Evolutionary conservation across 345 rosid species (phyloP), one percentile per base, ranked within the genome.

Genomic region (Populus deltoides): DNA sequence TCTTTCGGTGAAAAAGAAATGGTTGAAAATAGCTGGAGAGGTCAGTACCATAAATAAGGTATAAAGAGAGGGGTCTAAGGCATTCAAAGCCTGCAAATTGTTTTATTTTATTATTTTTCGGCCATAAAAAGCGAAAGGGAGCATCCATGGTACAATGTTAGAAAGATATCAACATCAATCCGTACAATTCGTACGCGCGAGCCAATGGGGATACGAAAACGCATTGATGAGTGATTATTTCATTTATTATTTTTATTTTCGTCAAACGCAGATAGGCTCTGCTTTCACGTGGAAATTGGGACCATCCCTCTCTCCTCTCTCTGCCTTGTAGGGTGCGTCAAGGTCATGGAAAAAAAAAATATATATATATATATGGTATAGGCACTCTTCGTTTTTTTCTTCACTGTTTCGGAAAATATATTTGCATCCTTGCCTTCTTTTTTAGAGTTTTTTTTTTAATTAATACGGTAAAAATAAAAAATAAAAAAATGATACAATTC

Each of bases 191-290:
- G 88, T 88, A 85, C n/a, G 1, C 36, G 2, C 0, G 17, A 70
- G 77, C 91, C 92, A 90, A 89, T 88, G 51, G 80, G 81, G 77
- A 36, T 29, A 18, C 82, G 94, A 86, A 90, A 89, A 87, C 89
- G 25, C 92, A 85, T 27, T 70, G 49, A 2, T 10, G 8, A 69
- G 83, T 81, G 41, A 27, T 67, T 17, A 36, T 41, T 2, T 20
- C 77, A 18, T 38, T 76, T 13, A 7, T 17, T 68, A 0, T 13
- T 66, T 66, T 31, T n/a, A 18, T 76, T 31, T 38, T 62, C 51
- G 72, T 22, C 73, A 55, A 45, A 16, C 17, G 22, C 55, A 0
- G 35, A 16, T 3, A 2, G 10, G 18, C 33, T 24, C 45, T 45
- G 25, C n/a, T 57, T 36, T 27, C 79, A 59, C 69, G 62, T 66